Evolutionary conservation across 1,284 basidiomycete genomes (phyloP), one percentile per base, ranked within the genome.

Genomic region (Ganoderma sinense): DNA sequence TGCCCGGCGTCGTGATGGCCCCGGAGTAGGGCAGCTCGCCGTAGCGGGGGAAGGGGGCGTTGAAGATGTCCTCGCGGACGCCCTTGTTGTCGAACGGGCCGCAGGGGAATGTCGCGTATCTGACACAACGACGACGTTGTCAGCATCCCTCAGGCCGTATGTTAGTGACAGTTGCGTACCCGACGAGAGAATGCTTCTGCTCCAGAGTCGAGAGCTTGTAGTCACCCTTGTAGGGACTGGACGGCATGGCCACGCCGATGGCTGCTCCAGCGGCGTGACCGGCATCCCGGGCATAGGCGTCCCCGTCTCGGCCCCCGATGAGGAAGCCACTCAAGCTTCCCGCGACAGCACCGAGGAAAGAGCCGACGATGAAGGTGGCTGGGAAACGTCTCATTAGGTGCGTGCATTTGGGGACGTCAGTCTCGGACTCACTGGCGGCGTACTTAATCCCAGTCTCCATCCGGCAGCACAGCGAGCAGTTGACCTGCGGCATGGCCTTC

Each of bases 381-480:
- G 55, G 14, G 31, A 18, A 20, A 20, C 29, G 29, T 31, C 33
- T 56, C 29, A 56, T 31, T 6, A 29, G 55, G 31, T 56, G 1
- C 26, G 6, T 36, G 36, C 36, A 36, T 36, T 7, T 10, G 36
- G 10, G 36, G 36, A 7, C 36, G 6, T 36, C 36, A 7, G 7
- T 6, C 6, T 36, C 6, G 36, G 36, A 36, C 36, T 36, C 36
- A 36, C 36, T 36, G 36, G 7, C 10, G 36, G 36, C 10, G 36
- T 36, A 36, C 36, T 36, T 36, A 36, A 36, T 36, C 6, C 36
- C 36, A 36, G 36, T 31, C 29, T 56, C 16, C 55, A 56, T 56
- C 13, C 55, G 55, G 31, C 55, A 56, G 29, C 55, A 56, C 29
- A 56, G 18, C 55, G 55, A 56, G 55, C 29, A 56, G 55, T 56